phyloP scores from a whole-genome alignment of 768 basidiomycete species.

The Pleurotus cornucopiae region DNA sequence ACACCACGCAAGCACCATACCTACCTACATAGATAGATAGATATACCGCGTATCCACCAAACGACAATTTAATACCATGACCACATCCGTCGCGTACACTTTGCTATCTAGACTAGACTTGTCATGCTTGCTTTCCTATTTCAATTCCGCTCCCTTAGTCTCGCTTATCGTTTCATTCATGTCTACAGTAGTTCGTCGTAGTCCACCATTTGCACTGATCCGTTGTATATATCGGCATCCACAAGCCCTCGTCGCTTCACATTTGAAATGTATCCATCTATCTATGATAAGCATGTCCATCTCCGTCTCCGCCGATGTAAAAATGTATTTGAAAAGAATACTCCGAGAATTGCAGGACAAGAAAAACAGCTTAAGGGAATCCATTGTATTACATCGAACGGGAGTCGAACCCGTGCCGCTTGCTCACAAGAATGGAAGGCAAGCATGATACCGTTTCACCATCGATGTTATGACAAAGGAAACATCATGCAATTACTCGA shows the following conservation, averaged over 20 bases:
- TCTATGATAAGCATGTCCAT: background rate
- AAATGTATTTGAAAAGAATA: background rate
- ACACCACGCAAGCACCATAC: background rate
- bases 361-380: background rate
- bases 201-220: background rate
- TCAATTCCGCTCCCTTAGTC: background rate
- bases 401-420: slow-evolving; percentile 41
- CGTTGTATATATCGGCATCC: too few relatives aligned
- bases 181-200: background rate
- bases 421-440: slow-evolving; percentile 33
- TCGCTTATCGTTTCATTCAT: background rate
- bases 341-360: too few relatives aligned
- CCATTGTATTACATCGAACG: slow-evolving; percentile 19
- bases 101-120: background rate
- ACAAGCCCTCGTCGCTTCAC: too few relatives aligned
- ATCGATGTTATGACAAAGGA: slow-evolving; percentile 13
- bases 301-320: background rate
- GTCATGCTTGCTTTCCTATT: background rate
- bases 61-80: background rate
- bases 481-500: too few relatives aligned
- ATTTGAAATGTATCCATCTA: too few relatives aligned
- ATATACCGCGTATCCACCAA: too few relatives aligned
- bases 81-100: background rate
- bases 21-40: background rate
- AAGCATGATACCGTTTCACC: slow-evolving; percentile 66